These are phyloP conservation scores for Aspergillus bombycis DNA, from an alignment of 2,329 filamentous ascomycete genomes.

Conservation along the genomic window DNA sequence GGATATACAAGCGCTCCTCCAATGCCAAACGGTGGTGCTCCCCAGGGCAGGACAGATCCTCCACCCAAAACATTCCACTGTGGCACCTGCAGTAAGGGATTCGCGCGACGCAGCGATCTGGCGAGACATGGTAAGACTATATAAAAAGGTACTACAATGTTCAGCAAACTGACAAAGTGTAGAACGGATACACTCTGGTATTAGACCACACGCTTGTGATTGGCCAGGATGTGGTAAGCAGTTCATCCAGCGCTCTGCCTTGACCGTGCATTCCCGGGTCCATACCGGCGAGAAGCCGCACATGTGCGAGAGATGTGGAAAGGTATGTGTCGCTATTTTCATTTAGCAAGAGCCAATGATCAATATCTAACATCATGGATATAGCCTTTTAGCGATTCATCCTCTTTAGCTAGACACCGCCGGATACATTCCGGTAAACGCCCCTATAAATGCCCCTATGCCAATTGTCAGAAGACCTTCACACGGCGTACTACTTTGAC, in stretches of 20 bases:
- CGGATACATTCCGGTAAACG: slow-evolving; percentile 94
- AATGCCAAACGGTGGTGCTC: slow-evolving; percentile 47
- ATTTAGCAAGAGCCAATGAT: too few relatives aligned
- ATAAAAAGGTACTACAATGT: not conserved
- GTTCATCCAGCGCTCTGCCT: slow-evolving; percentile 93
- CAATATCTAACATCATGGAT: slow-evolving; percentile 10
- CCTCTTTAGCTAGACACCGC: slow-evolving; percentile 88
- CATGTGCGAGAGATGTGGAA: slow-evolving; percentile 94
- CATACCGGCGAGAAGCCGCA: slow-evolving; percentile 99
- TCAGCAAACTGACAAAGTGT: not conserved
- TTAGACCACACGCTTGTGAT: slow-evolving; percentile 90
- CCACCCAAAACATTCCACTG: slow-evolving; percentile 82
- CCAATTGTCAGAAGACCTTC: slow-evolving; percentile 98
- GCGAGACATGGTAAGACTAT: slow-evolving; percentile 80
- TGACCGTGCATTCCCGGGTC: slow-evolving; percentile 93
- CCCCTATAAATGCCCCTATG: slow-evolving; percentile 96
- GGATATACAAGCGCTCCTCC: slow-evolving; percentile 52
- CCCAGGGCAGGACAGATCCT: slow-evolving; percentile 50
- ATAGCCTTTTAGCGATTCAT: slow-evolving; percentile 94
- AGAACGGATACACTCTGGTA: slow-evolving; percentile 95
- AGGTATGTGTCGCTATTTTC: slow-evolving; percentile 61
- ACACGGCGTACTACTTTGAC: slow-evolving; percentile 94
- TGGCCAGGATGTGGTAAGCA: slow-evolving; percentile 87
- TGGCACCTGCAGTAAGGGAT: slow-evolving; percentile 85
- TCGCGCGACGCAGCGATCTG: slow-evolving; percentile 90